A percentile compares a stretch with the other conserved stretches of the same genome.
phyloP scores from a whole-genome alignment of 2,329 filamentous ascomycete species.

The Acrodontium crateriforme region DNA sequence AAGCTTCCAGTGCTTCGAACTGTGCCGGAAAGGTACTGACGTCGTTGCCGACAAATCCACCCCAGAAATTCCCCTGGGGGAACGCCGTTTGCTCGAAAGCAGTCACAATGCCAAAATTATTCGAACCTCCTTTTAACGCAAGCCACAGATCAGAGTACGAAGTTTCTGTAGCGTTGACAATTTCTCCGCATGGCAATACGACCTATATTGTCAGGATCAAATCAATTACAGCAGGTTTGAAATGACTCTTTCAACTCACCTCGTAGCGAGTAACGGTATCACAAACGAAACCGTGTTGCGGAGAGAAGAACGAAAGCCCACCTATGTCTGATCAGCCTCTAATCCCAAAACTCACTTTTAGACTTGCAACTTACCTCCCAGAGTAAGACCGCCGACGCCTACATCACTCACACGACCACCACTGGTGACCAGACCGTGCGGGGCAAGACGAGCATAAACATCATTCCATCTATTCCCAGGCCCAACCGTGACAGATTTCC shows the following conservation, averaged over 20 bases:
- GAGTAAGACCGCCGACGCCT: conserved; percentile 31
- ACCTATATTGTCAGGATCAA: too few species aligned
- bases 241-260: too few species aligned
- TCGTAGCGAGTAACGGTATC: conserved; percentile 12
- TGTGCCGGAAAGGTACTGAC: neutral
- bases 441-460: conserved; percentile 29
- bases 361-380: conserved; percentile 15
- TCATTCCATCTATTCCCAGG: conserved; percentile 32
- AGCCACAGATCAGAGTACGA: conserved; percentile 36
- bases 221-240: too few species aligned
- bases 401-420: conserved; percentile 32
- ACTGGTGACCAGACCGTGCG: conserved; percentile 26
- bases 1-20: conserved; percentile 7
- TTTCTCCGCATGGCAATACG: conserved; percentile 26
- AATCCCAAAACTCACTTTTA: neutral
- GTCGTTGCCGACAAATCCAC: conserved; percentile 5
- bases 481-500: conserved; percentile 29
- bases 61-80: conserved; percentile 10
- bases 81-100: conserved; percentile 7
- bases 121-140: conserved; percentile 31
- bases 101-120: conserved; percentile 32
- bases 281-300: conserved; percentile 34
- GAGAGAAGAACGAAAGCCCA: conserved; percentile 37
- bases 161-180: conserved; percentile 26
- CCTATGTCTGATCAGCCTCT: conserved; percentile 12